phyloP scores from a whole-genome alignment of 208 protist genomes.

The Leishmania tarentolae region DNA sequence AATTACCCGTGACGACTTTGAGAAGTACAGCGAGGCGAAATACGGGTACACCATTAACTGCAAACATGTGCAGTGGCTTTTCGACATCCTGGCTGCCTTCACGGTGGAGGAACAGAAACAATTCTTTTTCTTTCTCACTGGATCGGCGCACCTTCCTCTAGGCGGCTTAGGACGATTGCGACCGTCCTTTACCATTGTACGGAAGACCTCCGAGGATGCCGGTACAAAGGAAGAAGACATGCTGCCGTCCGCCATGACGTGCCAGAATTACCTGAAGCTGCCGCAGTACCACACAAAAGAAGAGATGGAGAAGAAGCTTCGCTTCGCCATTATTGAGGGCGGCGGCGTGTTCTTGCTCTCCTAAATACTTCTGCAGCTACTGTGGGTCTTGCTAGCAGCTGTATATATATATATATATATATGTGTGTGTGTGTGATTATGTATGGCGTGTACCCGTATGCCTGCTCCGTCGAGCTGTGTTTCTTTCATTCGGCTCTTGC shows the following conservation, averaged over 20 bases:
- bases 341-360: slow-evolving; percentile 85
- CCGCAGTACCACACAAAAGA: slow-evolving; percentile 85
- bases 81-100: slow-evolving; percentile 83
- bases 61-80: slow-evolving; percentile 83
- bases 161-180: slow-evolving; percentile 75
- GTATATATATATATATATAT: background rate
- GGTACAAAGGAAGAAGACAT: slow-evolving; percentile 65
- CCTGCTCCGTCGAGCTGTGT: background rate
- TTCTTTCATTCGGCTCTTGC: background rate
- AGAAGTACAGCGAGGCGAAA: slow-evolving; percentile 73
- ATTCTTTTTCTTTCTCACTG: slow-evolving; percentile 93
- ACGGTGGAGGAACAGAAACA: slow-evolving; percentile 63
- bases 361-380: slow-evolving; percentile 28
- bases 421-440: background rate
- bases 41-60: slow-evolving; percentile 87
- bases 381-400: background rate
- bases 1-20: slow-evolving; percentile 73
- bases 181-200: slow-evolving; percentile 90
- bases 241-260: slow-evolving; percentile 93
- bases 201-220: slow-evolving; percentile 74
- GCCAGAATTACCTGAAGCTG: slow-evolving; percentile 94
- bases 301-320: slow-evolving; percentile 87
- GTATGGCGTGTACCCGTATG: too few species aligned
- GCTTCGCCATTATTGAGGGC: slow-evolving; percentile 86
- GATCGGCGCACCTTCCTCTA: slow-evolving; percentile 78